Base-by-base conservation (phyloP, 2,329 filamentous ascomycete species). In the Magnaporthales sp. region DNA sequence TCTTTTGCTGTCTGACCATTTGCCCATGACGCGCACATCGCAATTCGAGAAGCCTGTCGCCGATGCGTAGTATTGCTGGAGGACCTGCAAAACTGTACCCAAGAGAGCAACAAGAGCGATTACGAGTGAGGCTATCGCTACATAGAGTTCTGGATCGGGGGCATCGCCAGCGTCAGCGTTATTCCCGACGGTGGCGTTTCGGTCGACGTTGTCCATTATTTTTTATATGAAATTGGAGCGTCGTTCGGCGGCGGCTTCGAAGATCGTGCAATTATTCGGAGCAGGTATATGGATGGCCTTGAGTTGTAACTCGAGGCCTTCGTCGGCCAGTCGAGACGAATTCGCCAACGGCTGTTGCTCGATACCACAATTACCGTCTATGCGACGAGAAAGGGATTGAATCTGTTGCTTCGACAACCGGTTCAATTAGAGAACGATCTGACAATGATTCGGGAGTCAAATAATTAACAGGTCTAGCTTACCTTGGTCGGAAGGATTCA, bases 41-140 rank as follows among this genome's bases (percentile, higher is more conserved):
- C 81, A 83, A 66, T 80, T 80, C 5, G 80, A 75, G 69, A 82
- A 84, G 32, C 82, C 82, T n/a, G 77, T 77, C 0, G 82, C 81
- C 10, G 82, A 83, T 0, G 81, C 77, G 26, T 78, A 78, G 73
- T 83, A 84, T 68, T 84, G 82, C 68, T 84, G 82, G 31, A 81
- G 71, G 10, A 83, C 80, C 69, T 84, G 82, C 68, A 82, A 75
- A 11, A 79, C 71, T 0, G 81, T 80, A 0, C 80, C 80, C 9
- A 76, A 63, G 3, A 84, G 72, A 19, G 82, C 82, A 7, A 84
- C 74, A 8, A 83, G 71, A 6, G 82, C 83, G 54, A 84, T 74
- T 38, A 81, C 72, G 31, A 84, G 75, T 58, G 82, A 82, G 26
- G 79, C 79, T 26, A 76, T 69, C 68, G 80, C 80, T 60, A 83